Evolutionary conservation across 2,329 filamentous ascomycete genomes (phyloP).

Genomic region (Albophoma yamanashiensis): DNA sequence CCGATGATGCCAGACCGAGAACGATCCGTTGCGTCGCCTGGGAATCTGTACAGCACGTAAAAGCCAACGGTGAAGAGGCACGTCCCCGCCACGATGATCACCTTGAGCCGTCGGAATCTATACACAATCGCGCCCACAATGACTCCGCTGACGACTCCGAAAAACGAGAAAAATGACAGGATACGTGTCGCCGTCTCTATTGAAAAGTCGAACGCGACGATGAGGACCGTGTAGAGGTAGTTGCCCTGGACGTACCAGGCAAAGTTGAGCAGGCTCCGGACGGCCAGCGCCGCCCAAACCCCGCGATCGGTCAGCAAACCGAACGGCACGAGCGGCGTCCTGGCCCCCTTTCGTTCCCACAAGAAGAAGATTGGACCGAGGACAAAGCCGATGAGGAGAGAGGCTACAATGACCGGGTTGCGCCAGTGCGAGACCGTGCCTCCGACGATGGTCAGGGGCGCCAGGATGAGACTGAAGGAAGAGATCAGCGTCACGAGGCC

Average conservation of each 20-base stretch:
- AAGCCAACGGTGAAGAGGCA: conserved; percentile 45
- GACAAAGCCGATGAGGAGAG: conserved; percentile 38
- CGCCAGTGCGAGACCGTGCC: conserved; percentile 36
- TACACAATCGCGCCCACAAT: conserved; percentile 40
- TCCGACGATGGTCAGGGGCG: conserved; percentile 44
- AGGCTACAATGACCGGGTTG: conserved; percentile 36
- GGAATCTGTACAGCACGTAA: conserved; percentile 42
- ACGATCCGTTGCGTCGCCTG: conserved; percentile 31
- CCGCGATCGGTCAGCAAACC: conserved; percentile 46
- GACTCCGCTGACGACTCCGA: conserved; percentile 43
- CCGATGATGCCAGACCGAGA: conserved; percentile 41
- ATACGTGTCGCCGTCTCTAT: conserved; percentile 45
- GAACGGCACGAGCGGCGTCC: conserved; percentile 45
- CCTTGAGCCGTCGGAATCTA: conserved; percentile 41
- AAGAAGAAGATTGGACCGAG: conserved; percentile 36
- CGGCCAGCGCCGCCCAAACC: conserved; percentile 49
- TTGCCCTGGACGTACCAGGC: conserved; percentile 48
- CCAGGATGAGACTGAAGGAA: conserved; percentile 35
- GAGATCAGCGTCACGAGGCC: conserved; percentile 35
- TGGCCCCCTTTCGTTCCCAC: conserved; percentile 41
- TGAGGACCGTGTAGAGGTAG: conserved; percentile 48
- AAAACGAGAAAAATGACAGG: conserved; percentile 40
- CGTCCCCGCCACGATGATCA: conserved; percentile 46
- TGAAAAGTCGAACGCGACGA: conserved; percentile 47
- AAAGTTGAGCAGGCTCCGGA: conserved; percentile 37